phyloP scores from a whole-genome alignment of 2,329 filamentous ascomycete genomes.

The Pseudohalonectria lignicola region DNA sequence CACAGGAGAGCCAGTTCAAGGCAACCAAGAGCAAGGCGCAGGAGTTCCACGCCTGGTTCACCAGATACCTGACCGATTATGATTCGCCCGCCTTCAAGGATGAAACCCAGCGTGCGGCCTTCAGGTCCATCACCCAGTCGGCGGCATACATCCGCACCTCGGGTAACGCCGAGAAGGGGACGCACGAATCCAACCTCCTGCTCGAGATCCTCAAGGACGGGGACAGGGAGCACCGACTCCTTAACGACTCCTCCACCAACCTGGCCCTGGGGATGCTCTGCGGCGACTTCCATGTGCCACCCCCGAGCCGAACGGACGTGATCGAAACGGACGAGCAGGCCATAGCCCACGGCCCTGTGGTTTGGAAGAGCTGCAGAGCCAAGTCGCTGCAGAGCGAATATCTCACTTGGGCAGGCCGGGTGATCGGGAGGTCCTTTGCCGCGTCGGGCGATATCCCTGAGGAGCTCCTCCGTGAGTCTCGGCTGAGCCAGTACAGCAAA shows the following conservation, averaged over 20 bases:
- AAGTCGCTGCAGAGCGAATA: slow-evolving; percentile 56
- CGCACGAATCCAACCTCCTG: slow-evolving; percentile 69
- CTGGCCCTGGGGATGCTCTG: slow-evolving; percentile 66
- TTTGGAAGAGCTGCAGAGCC: slow-evolving; percentile 69
- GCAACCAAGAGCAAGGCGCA: slow-evolving; percentile 67
- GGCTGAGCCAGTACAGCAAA: slow-evolving; percentile 36
- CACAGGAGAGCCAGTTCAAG: slow-evolving; percentile 73
- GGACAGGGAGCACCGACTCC: slow-evolving; percentile 45
- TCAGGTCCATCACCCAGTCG: slow-evolving; percentile 56
- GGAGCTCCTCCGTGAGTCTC: slow-evolving; percentile 49
- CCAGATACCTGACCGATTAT: slow-evolving; percentile 55
- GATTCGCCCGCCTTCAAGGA: slow-evolving; percentile 39
- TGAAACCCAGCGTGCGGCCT: slow-evolving; percentile 40
- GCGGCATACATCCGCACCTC: slow-evolving; percentile 56
- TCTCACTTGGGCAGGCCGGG: slow-evolving; percentile 73
- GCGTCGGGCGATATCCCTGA: slow-evolving; percentile 58
- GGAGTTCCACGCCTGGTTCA: slow-evolving; percentile 70
- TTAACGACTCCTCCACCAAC: slow-evolving; percentile 59
- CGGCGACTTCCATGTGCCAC: slow-evolving; percentile 56
- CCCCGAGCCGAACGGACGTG: slow-evolving; percentile 50
- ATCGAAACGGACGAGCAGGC: slow-evolving; percentile 58
- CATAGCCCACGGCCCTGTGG: slow-evolving; percentile 46
- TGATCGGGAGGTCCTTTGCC: slow-evolving; percentile 75
- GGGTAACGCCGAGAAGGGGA: slow-evolving; percentile 58
- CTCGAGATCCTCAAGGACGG: slow-evolving; percentile 72